Conservation (phyloP, 352 stramenopile genomes). For the Globisporangium paroecandrum region DNA sequence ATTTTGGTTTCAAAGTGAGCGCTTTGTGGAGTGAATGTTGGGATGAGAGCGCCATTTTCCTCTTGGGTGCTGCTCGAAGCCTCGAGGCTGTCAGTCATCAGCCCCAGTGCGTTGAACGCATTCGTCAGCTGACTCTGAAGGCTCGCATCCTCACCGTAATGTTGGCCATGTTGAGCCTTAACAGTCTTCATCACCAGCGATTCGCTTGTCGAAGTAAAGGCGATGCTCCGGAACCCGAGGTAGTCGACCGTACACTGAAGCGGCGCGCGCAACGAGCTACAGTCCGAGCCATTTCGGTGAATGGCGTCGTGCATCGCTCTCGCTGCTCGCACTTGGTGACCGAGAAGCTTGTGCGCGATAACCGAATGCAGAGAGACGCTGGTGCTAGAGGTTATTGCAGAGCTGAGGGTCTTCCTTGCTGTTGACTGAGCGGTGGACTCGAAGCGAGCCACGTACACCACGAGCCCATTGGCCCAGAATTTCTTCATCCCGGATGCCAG, state of each 20-base stretch:
- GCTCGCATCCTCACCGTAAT: neutral
- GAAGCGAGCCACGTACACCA: conserved; percentile 32
- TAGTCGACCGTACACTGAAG: conserved; percentile 65
- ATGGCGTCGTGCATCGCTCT: conserved; percentile 31
- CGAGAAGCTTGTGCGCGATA: conserved; percentile 32
- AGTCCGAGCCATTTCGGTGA: neutral
- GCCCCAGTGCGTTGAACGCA: conserved; percentile 28
- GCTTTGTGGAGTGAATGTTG: conserved; percentile 2
- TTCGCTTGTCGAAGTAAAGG: conserved; percentile 30
- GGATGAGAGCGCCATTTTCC: neutral
- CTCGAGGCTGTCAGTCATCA: conserved; percentile 33
- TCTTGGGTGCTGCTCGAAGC: neutral
- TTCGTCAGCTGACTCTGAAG: conserved; percentile 18
- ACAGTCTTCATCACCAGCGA: neutral
- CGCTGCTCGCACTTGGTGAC: conserved; percentile 51
- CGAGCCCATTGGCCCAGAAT: conserved; percentile 30
- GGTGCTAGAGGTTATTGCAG: neutral
- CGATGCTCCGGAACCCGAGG: conserved; percentile 46
- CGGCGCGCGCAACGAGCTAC: conserved; percentile 25
- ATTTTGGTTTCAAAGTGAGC: conserved; percentile 11
- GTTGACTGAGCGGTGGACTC: neutral
- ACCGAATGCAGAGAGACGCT: neutral
- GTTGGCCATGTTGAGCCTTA: neutral
- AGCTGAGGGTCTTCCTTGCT: conserved; percentile 3
- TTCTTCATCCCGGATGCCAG: conserved; percentile 17